Percentiles rank a stretch among this genome's conserved stretches.
Conservation (phyloP, 1,284 basidiomycete genomes). For the Testicularia cyperi region DNA sequence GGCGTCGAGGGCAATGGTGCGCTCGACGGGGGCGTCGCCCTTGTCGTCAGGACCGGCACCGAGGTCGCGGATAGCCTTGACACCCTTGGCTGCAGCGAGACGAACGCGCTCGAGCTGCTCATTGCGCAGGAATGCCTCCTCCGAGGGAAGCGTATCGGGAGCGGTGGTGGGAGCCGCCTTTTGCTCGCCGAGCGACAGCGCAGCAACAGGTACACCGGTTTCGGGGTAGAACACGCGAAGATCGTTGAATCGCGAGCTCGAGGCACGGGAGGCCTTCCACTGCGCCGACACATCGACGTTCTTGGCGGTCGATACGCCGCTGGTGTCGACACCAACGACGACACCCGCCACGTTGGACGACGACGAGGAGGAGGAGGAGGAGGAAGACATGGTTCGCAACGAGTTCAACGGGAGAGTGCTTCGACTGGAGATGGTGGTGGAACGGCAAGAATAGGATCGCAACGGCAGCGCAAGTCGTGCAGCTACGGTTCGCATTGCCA, state of each 20-base stretch:
- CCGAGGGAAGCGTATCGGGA: constrained; percentile 45
- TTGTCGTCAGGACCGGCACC: constrained; percentile 36
- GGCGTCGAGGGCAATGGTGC: constrained; percentile 47
- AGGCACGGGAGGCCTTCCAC: constrained; percentile 52
- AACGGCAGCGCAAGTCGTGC: no score
- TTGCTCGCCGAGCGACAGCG: constrained; percentile 50
- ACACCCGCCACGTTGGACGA: constrained; percentile 23
- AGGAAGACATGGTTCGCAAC: constrained; percentile 33
- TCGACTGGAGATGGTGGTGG: no score
- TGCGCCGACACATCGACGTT: constrained; percentile 46
- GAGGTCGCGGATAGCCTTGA: constrained; percentile 51
- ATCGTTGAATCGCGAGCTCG: constrained; percentile 47
- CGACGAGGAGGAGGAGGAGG: constrained; percentile 7
- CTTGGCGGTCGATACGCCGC: constrained; percentile 36
- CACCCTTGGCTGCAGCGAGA: constrained; percentile 55
- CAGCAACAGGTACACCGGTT: constrained; percentile 41
- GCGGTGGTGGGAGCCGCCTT: constrained; percentile 49
- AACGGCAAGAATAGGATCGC: no score
- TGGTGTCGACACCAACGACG: constrained; percentile 41
- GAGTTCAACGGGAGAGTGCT: no score
- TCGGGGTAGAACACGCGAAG: constrained; percentile 52
- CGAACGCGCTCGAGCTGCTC: constrained; percentile 53
- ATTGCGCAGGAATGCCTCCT: constrained; percentile 51
- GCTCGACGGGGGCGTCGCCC: constrained; percentile 25
- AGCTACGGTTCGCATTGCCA: no score